A percentile compares a stretch with the other conserved stretches of the same genome.
Evolutionary conservation across 306 rosid genomes (phyloP).

Genomic region (Cyclanthera cordifolia): DNA sequence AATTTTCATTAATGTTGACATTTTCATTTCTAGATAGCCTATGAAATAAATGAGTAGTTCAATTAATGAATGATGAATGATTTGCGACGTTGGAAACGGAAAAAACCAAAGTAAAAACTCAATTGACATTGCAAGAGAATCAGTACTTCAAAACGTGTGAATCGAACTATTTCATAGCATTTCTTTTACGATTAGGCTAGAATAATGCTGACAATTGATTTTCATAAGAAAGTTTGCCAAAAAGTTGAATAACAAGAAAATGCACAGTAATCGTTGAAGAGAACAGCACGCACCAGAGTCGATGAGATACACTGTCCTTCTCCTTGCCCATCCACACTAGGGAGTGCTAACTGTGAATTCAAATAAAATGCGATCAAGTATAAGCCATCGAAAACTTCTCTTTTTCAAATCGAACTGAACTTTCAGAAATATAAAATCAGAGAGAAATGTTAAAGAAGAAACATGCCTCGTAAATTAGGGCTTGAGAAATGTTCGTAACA

Average conservation of each 20-base stretch:
- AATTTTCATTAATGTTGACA: not conserved
- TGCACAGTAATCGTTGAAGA: not conserved
- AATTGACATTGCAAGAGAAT: not conserved
- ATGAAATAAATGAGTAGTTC: too few relatives aligned
- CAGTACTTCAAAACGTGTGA: not conserved
- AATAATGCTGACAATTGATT: not conserved
- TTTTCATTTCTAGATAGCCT: not conserved
- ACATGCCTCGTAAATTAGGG: constrained; percentile 75
- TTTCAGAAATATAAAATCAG: not conserved
- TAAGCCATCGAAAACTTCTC: not conserved
- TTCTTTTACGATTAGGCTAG: not conserved
- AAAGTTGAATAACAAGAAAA: not conserved
- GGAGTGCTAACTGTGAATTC: constrained; percentile 37
- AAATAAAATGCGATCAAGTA: not conserved
- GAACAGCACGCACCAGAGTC: constrained; percentile 59
- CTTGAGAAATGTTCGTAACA: constrained; percentile 89
- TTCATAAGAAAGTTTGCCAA: not conserved
- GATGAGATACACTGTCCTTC: constrained; percentile 83
- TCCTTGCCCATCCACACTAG: constrained; percentile 74
- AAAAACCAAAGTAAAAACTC: not conserved
- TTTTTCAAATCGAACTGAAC: not conserved
- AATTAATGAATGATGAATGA: not conserved
- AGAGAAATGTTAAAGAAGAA: not conserved
- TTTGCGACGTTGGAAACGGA: not conserved
- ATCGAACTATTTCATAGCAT: not conserved